Base-by-base conservation (phyloP, 148 eudicot genomes). In the Camellia granthamiana region DNA sequence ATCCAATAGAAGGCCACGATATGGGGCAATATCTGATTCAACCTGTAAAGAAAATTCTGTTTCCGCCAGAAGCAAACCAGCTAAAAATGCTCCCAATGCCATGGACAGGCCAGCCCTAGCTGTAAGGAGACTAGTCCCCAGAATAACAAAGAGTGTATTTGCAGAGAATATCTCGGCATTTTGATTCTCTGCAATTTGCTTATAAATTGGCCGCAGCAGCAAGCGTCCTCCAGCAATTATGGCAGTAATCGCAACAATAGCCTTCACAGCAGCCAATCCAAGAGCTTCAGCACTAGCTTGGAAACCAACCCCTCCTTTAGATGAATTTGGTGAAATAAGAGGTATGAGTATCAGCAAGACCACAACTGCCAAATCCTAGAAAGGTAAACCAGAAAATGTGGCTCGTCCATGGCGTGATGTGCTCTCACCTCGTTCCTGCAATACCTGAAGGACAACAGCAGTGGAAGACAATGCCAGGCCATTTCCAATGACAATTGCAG, bases 41-140 rank as follows among this genome's bases (percentile, higher is more conserved):
- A 96, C 99, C 84, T 96, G 99, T 84, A 96, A 84, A 43, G 99
- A 94, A 83, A 96, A 96, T 84, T 96, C 99, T 30, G 98, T 96
- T 89, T 96, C 99, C 64, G 99, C 99, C 74, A 96, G 94, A 82
- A 96, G 98, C 88, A 96, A 86, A 88, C 99, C 99, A 82, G 99
- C 99, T 84, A 96, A 87, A 88, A 96, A 96, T 72, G 99, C 99
- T 76, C 99, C 99, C 76, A 96, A 71, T 70, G 99, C 99, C 99
- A 96, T 96, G 77, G 99, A 96, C 77, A 96, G 94, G 72, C 99
- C 99, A 92, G 99, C 99, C 91, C 99, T 91, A 63, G 98, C 99
- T 78, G 99, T 96, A 71, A 96, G 93, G 75, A 96, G 98, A 88
- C 99, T 96, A 72, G 99, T 96, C 58, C 95, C 99, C 72, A 96